Evolutionary conservation across 108 stramenopile species (phyloP).

Genomic region (Nitzschia putrida): DNA sequence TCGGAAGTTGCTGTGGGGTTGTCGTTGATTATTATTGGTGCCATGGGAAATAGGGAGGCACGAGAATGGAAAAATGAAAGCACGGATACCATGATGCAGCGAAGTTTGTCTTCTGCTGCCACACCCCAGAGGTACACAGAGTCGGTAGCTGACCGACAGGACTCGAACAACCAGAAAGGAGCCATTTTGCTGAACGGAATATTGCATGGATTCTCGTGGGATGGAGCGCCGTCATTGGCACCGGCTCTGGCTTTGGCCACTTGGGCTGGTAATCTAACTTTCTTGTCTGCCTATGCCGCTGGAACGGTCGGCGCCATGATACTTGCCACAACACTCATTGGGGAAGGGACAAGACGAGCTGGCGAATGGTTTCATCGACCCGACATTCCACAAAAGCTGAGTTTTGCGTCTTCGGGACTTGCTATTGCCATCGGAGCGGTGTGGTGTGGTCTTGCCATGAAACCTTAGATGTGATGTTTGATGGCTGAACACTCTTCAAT

Average conservation of each 20-base stretch:
- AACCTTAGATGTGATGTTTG: conserved; percentile 6
- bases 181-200: conserved; percentile 95
- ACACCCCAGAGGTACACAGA: conserved; percentile 13
- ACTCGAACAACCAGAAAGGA: conserved; percentile 47
- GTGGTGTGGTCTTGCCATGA: conserved; percentile 82
- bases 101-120: conserved; percentile 50
- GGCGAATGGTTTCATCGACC: conserved; percentile 78
- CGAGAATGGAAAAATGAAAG: conserved; percentile 42
- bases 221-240: conserved; percentile 93
- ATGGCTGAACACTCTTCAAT: too few relatives aligned
- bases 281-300: conserved; percentile 88
- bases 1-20: conserved; percentile 91
- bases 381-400: conserved; percentile 86
- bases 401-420: conserved; percentile 68
- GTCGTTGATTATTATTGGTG: conserved; percentile 88
- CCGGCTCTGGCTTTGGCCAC: conserved; percentile 90
- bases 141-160: background rate
- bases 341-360: conserved; percentile 83
- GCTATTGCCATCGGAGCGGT: conserved; percentile 80
- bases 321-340: conserved; percentile 78
- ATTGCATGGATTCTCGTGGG: conserved; percentile 95
- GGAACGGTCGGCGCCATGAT: conserved; percentile 93
- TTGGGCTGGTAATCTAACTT: conserved; percentile 83
- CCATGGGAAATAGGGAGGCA: conserved; percentile 91
- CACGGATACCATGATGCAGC: conserved; percentile 38